Conservation (phyloP, 768 basidiomycete genomes). For the Leccinum variicolor region DNA sequence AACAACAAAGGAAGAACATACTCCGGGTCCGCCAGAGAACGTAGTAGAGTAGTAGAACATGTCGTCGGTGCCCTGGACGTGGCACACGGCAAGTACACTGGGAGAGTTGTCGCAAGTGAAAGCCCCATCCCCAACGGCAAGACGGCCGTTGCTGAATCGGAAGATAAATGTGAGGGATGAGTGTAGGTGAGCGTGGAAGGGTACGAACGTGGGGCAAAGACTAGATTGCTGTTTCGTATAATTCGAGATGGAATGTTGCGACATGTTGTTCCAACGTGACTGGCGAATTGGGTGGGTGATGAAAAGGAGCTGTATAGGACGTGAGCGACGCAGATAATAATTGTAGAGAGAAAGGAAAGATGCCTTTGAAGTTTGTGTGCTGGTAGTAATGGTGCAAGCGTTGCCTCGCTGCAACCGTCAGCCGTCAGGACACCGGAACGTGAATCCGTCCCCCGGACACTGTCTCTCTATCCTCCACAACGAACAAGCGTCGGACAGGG, state of each 20-base stretch:
- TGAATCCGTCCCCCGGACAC: slow-evolving; percentile 18
- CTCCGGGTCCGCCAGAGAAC: slow-evolving; percentile 92
- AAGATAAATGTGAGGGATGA: slow-evolving; percentile 13
- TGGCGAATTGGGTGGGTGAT: slow-evolving; percentile 11
- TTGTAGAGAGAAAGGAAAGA: neutral
- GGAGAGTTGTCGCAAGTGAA: slow-evolving; percentile 70
- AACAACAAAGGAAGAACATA: slow-evolving; percentile 35
- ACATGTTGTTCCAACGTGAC: slow-evolving; percentile 88
- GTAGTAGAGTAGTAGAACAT: slow-evolving; percentile 92
- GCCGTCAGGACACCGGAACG: slow-evolving; percentile 1
- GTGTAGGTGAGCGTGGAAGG: neutral
- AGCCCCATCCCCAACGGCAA: slow-evolving; percentile 98
- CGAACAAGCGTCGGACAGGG: neutral
- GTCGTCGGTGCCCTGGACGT: slow-evolving; percentile 73
- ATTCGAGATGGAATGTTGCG: slow-evolving; percentile 70
- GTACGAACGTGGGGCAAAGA: slow-evolving; percentile 87
- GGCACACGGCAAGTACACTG: slow-evolving; percentile 83
- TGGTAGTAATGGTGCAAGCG: slow-evolving; percentile 15
- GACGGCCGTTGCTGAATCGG: slow-evolving; percentile 80
- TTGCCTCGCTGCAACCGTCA: neutral
- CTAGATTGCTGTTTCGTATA: slow-evolving; percentile 77
- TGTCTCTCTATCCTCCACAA: neutral
- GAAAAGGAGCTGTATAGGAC: neutral
- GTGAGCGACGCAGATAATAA: neutral
- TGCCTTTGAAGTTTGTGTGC: slow-evolving; percentile 8